Percentiles rank a stretch among this genome's conserved stretches.
Evolutionary conservation across 2,329 filamentous ascomycete genomes (phyloP).

Genomic region (Colletotrichum sp.): DNA sequence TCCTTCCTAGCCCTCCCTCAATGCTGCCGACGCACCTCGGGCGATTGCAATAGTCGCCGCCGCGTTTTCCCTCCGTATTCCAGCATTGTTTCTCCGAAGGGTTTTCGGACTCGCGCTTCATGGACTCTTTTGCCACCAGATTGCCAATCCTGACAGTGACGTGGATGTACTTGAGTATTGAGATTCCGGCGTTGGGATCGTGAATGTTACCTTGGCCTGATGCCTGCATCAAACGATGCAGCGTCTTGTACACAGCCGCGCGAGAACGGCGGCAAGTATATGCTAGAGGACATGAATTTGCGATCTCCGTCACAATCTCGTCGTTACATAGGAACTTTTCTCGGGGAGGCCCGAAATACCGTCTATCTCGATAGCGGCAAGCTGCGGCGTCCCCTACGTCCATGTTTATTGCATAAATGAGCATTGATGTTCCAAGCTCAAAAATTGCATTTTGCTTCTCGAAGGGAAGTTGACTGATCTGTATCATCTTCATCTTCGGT

Average conservation of each 20-base stretch:
- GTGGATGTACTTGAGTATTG: not conserved
- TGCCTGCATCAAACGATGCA: not conserved
- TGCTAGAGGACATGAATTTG: not conserved
- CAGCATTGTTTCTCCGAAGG: rapidly evolving
- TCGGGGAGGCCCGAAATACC: rapidly evolving
- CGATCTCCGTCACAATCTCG: rapidly evolving
- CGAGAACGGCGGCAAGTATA: not conserved
- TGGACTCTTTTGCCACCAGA: not conserved
- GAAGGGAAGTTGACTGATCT: rapidly evolving
- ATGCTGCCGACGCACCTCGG: not conserved
- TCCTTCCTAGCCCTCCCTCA: rapidly evolving
- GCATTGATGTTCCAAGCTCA: rapidly evolving
- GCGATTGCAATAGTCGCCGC: too few species aligned
- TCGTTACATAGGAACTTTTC: rapidly evolving
- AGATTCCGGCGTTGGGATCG: rapidly evolving
- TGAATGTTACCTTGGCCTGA: not conserved
- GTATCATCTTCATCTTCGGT: not conserved
- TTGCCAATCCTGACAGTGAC: not conserved
- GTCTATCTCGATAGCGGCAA: rapidly evolving
- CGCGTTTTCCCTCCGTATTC: too few species aligned
- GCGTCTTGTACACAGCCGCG: rapidly evolving
- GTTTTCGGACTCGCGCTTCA: not conserved
- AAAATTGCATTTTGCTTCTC: not conserved
- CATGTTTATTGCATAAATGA: rapidly evolving
- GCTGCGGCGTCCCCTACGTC: rapidly evolving